Evolutionary conservation across 495 filamentous ascomycete species (phyloP).

Genomic region (Penicillium canariense): DNA sequence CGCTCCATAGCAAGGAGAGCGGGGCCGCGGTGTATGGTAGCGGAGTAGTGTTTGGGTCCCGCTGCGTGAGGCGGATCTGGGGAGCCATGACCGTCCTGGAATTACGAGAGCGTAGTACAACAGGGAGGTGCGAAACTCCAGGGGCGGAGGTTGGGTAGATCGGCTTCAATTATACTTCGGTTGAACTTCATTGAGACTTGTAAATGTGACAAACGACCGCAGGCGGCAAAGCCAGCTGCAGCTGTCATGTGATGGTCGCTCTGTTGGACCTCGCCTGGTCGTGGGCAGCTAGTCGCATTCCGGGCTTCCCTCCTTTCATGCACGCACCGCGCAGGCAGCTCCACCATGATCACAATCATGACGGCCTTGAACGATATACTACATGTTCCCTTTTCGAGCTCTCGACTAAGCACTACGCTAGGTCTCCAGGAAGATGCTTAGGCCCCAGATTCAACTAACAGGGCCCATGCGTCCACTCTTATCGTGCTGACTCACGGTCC

Average conservation of each 20-base stretch:
- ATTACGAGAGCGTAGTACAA: too few species aligned
- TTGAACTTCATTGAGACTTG: neutral
- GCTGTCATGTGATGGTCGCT: slow-evolving; percentile 11
- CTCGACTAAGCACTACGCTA: neutral
- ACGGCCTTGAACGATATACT: neutral
- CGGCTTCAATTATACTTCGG: too few species aligned
- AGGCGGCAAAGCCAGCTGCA: slow-evolving; percentile 3
- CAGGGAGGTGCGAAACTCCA: neutral
- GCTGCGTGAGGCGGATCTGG: slow-evolving; percentile 11
- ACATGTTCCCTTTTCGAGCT: neutral
- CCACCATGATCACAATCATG: neutral
- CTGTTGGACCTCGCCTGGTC: neutral
- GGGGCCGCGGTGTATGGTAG: slow-evolving; percentile 60
- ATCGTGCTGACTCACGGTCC: neutral
- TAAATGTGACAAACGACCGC: neutral
- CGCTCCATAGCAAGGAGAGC: slow-evolving; percentile 50
- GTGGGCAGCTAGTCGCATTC: too few species aligned
- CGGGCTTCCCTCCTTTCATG: neutral
- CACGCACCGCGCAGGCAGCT: too few species aligned
- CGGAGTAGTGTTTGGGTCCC: slow-evolving; percentile 19
- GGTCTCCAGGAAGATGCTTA: neutral
- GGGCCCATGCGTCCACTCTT: neutral
- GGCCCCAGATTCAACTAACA: too few species aligned
- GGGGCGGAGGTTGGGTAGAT: too few species aligned
- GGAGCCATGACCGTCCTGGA: neutral